Percentiles rank a stretch among this genome's conserved stretches.
phyloP scores from a whole-genome alignment of 768 basidiomycete species.

The Lentinula sp. region DNA sequence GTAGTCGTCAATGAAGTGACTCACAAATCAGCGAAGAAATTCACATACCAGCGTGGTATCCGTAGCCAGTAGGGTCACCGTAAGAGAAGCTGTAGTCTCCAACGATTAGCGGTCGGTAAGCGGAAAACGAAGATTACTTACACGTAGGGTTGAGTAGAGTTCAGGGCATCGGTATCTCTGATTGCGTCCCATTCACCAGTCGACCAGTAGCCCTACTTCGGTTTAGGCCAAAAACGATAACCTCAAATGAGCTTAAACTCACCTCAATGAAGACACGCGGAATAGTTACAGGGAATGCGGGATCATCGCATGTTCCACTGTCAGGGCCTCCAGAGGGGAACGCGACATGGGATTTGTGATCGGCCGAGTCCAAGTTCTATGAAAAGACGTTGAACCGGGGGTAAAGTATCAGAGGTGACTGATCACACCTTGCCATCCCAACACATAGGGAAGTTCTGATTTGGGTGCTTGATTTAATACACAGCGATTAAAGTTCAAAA shows the following conservation, averaged over 20 bases:
- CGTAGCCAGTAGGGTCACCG: constrained; percentile 61
- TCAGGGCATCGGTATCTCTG: constrained; percentile 34
- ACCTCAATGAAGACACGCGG: constrained; percentile 51
- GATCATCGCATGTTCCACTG: constrained; percentile 41
- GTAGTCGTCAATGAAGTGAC: background rate
- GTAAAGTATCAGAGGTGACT: background rate
- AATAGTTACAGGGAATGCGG: constrained; percentile 36
- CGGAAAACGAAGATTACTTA: constrained; percentile 20
- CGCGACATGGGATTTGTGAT: constrained; percentile 49
- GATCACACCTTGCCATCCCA: constrained; percentile 45
- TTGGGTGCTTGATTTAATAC: background rate
- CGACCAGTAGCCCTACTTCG: constrained; percentile 37
- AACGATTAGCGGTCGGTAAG: background rate
- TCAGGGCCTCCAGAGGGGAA: constrained; percentile 43
- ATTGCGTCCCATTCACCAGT: constrained; percentile 27
- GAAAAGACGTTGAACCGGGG: background rate
- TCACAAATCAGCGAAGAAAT: background rate
- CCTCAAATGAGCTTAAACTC: background rate
- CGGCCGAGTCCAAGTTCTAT: constrained; percentile 39
- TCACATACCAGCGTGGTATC: constrained; percentile 47
- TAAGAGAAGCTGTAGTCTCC: constrained; percentile 31
- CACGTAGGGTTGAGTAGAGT: constrained; percentile 47
- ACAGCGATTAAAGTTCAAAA: background rate
- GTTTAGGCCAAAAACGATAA: background rate
- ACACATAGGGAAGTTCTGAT: constrained; percentile 47